These are phyloP conservation scores for Solanum clarkiae DNA, from an alignment of 257 asterid species.

Conservation along the genomic window DNA sequence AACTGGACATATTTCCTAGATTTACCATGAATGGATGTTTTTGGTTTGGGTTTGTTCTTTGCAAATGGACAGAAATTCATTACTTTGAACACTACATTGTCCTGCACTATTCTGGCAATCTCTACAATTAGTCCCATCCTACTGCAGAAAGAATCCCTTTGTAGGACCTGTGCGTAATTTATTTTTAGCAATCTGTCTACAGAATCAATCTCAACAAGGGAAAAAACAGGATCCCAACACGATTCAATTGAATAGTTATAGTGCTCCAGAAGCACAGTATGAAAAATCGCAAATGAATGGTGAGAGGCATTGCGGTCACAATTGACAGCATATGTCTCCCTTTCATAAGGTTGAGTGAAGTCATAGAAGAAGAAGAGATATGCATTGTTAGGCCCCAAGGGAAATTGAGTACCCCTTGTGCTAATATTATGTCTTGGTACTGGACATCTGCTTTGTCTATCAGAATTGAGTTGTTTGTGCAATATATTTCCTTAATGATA, in stretches of 20 bases:
- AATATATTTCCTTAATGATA: slow-evolving; percentile 23
- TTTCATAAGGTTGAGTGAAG: slow-evolving; percentile 22
- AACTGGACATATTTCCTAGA: neutral
- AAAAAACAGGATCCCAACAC: slow-evolving; percentile 23
- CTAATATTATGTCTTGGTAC: neutral
- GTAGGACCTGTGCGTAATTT: slow-evolving; percentile 20
- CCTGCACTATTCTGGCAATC: slow-evolving; percentile 20
- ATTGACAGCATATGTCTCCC: slow-evolving; percentile 20
- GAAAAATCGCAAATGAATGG: slow-evolving; percentile 43
- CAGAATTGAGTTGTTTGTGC: slow-evolving; percentile 17
- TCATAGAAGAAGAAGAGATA: slow-evolving; percentile 32
- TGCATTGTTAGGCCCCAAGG: slow-evolving; percentile 28
- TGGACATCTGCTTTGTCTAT: slow-evolving; percentile 10
- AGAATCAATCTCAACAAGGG: neutral
- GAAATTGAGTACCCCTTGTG: slow-evolving; percentile 23
- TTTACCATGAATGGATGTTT: neutral
- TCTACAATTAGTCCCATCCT: slow-evolving; percentile 14
- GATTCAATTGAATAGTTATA: slow-evolving; percentile 23
- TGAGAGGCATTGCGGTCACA: slow-evolving; percentile 29
- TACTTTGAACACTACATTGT: neutral
- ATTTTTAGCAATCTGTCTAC: neutral
- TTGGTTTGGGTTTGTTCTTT: neutral
- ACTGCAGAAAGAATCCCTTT: slow-evolving; percentile 6
- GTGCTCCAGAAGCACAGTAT: slow-evolving; percentile 17
- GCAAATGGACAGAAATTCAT: neutral